Evolutionary conservation across 441 rosid genomes (phyloP), one percentile per base, ranked within the genome.

Genomic region (Geranium incanum): DNA sequence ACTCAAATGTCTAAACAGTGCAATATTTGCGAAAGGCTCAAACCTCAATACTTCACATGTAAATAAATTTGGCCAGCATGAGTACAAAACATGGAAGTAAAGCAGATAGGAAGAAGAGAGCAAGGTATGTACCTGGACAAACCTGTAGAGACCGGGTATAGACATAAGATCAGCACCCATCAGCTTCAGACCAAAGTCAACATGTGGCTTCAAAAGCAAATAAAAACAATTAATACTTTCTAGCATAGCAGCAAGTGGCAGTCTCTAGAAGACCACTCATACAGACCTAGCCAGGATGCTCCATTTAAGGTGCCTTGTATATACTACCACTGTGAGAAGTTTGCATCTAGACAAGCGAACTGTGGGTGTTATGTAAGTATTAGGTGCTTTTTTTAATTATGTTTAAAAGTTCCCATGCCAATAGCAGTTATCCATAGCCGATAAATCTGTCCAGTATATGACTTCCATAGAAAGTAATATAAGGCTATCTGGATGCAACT

Each of bases 121-220:
- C 59, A 62, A 48, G 39, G n/a, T 43, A 67, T n/a, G 38, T 74
- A 91, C 99, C 97, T 94, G 99, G 77, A 88, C 94, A 80, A 92
- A 74, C 80, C 97, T 79, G 85, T 94, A 94, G 73, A 92, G 84
- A 71, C 97, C 99, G 71, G 97, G 99, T 77, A 94, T 94, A 63
- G 99, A 86, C 99, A 94, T 94, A 75, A 94, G 92, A 84, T 94
- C 99, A 71, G 94, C 97, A 68, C 99, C 99, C 36, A 90, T 68
- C 73, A 94, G 90, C 84, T 89, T 94, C n/a, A 94, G 84, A 18
- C 99, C 99, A 83, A 94, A 94, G 79, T 94, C 99, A 77, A 94
- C 88, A 75, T 92, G 93, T 57, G 97, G 99, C 99, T 94, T 89
- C 81, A 81, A 66, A 74, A 63, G 4, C 76, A 65, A 68, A 74